Evolutionary conservation across 148 eudicot species (phyloP).

Genomic region (Cornus suecica): DNA sequence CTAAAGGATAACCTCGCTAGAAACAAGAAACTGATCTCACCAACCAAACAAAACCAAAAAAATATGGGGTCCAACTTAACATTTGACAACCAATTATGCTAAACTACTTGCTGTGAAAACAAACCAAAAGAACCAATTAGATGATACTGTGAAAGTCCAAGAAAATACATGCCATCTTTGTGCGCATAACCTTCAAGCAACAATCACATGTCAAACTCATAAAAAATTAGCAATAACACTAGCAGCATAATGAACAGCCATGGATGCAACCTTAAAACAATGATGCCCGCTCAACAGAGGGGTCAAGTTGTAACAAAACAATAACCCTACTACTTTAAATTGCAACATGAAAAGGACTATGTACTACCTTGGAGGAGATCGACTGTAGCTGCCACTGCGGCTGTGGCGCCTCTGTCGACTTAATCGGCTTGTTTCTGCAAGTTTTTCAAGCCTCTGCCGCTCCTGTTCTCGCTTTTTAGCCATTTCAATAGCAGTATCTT

Average conservation of each 20-base stretch:
- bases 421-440: conserved; percentile 84
- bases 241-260: too few relatives aligned
- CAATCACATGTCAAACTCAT: too few relatives aligned
- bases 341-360: neutral
- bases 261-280: neutral
- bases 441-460: conserved; percentile 82
- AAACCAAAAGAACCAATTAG: too few relatives aligned
- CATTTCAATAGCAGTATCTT: conserved; percentile 71
- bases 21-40: neutral
- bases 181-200: too few relatives aligned
- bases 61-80: neutral
- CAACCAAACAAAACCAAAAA: neutral
- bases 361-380: conserved; percentile 74
- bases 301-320: neutral
- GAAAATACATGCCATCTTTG: too few relatives aligned
- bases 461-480: conserved; percentile 97
- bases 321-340: neutral
- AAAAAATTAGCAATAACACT: too few relatives aligned
- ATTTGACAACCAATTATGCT: too few relatives aligned
- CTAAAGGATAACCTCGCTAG: too few relatives aligned
- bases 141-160: too few relatives aligned
- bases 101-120: too few relatives aligned
- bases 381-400: conserved; percentile 85
- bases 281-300: neutral
- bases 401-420: conserved; percentile 71